These are phyloP conservation scores for Thalassiosira livingstoniorum DNA, from an alignment of 352 stramenopile species.

Conservation along the genomic window DNA sequence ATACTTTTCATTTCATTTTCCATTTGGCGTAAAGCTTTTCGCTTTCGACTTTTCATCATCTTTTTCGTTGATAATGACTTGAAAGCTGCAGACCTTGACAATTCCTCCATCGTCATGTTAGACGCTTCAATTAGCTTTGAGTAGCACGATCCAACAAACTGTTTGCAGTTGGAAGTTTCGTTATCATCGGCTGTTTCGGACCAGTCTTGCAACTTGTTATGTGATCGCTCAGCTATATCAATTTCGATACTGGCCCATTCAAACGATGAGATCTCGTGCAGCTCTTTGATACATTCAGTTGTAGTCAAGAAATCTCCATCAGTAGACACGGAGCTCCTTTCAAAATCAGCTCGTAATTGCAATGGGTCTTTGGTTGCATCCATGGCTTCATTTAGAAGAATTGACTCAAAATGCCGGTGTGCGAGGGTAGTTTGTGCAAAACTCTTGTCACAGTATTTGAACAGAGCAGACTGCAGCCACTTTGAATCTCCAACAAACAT, in stretches of 20 bases:
- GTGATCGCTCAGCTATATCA: constrained; percentile 9
- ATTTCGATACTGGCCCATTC: constrained; percentile 53
- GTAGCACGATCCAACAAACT: constrained; percentile 10
- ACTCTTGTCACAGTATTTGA: neutral
- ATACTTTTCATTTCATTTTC: constrained; percentile 33
- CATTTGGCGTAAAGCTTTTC: constrained; percentile 13
- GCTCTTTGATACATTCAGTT: constrained; percentile 18
- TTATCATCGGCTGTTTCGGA: constrained; percentile 9
- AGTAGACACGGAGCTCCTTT: neutral
- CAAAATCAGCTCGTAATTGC: neutral
- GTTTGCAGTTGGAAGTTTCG: neutral
- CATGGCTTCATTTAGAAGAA: constrained; percentile 21
- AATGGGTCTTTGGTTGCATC: neutral
- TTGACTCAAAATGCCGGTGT: constrained; percentile 23
- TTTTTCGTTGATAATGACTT: neutral
- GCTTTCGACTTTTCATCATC: constrained; percentile 16
- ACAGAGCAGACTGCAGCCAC: constrained; percentile 33
- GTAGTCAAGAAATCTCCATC: constrained; percentile 13
- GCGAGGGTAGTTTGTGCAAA: neutral
- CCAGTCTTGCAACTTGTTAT: constrained; percentile 13
- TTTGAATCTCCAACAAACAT: constrained; percentile 22
- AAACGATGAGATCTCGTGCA: constrained; percentile 8
- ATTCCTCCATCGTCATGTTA: constrained; percentile 5
- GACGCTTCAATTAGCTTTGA: constrained; percentile 16
- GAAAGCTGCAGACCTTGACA: neutral